These are phyloP conservation scores for Copromyces sp. DNA, from an alignment of 495 filamentous ascomycete genomes.

Conservation along the genomic window DNA sequence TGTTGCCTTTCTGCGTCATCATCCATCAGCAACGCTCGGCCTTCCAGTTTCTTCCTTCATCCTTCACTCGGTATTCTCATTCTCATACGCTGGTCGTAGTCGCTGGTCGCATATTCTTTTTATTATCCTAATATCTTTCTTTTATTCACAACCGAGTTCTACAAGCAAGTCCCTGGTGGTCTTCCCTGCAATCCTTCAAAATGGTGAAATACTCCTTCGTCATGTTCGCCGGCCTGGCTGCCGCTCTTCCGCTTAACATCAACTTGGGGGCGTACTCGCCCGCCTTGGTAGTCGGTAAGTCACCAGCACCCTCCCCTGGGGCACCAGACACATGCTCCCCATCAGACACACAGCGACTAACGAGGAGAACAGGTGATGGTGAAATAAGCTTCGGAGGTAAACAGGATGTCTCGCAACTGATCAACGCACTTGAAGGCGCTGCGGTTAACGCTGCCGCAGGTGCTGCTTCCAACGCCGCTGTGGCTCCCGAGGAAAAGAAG, in stretches of 20 bases:
- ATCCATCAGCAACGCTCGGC: constrained; percentile 27
- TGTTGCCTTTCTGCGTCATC: constrained; percentile 17
- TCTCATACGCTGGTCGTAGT: constrained; percentile 28
- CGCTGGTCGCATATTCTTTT: constrained; percentile 26
- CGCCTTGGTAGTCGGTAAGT: constrained; percentile 34
- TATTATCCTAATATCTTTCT: constrained; percentile 6
- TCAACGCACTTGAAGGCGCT: constrained; percentile 40
- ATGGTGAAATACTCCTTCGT: constrained; percentile 36
- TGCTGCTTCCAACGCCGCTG: constrained; percentile 11
- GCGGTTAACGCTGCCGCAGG: constrained; percentile 34
- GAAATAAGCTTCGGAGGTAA: constrained; percentile 49
- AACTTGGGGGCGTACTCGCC: constrained; percentile 51
- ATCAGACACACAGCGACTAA: constrained; percentile 4
- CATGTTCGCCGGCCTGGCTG: constrained; percentile 31
- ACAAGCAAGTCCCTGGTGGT: not conserved
- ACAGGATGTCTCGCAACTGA: constrained; percentile 39
- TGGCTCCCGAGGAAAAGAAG: constrained; percentile 5
- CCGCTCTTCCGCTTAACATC: constrained; percentile 48
- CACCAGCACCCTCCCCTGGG: not conserved
- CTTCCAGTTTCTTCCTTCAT: constrained; percentile 21
- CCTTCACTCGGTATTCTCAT: constrained; percentile 10
- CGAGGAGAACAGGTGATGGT: constrained; percentile 47
- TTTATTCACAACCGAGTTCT: not conserved
- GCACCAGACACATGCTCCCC: not conserved
- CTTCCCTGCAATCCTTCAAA: constrained; percentile 10